phyloP scores from a whole-genome alignment of 2,329 filamentous ascomycete genomes.

The Ophiocordyceps camponoti-leonardi region DNA sequence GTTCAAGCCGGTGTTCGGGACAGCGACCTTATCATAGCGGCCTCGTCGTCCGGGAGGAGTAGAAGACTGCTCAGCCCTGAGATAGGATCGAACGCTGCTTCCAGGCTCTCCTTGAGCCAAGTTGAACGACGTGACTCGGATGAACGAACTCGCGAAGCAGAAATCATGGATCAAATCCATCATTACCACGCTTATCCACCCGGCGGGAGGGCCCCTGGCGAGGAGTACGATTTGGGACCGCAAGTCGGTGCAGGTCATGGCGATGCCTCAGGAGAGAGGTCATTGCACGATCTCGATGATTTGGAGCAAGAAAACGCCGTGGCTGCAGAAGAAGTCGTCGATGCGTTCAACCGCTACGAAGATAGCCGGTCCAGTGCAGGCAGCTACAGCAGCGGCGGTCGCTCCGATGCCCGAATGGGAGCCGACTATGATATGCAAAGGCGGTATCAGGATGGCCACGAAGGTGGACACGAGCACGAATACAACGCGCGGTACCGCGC shows the following conservation, averaged over 20 bases:
- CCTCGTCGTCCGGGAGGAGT: not conserved
- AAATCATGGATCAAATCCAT: not conserved
- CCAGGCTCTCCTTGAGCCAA: not conserved
- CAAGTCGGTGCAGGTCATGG: slow-evolving; percentile 16
- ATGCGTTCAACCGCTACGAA: not conserved
- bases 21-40: not conserved
- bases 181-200: slow-evolving; percentile 9
- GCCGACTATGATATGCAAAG: not conserved
- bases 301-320: not conserved
- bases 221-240: slow-evolving; percentile 16
- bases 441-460: not conserved
- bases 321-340: not conserved
- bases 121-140: not conserved
- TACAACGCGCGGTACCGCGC: not conserved
- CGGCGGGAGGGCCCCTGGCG: slow-evolving; percentile 12
- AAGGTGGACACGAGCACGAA: not conserved
- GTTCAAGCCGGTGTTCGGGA: not conserved
- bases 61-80: not conserved
- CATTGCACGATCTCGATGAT: not conserved
- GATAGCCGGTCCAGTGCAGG: not conserved
- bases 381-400: not conserved
- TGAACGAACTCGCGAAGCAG: not conserved
- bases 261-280: slow-evolving; percentile 8
- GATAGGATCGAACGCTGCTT: not conserved
- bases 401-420: not conserved